These are phyloP conservation scores for Posidonia australis DNA, from an alignment of 106 monocot species.

Conservation along the genomic window DNA sequence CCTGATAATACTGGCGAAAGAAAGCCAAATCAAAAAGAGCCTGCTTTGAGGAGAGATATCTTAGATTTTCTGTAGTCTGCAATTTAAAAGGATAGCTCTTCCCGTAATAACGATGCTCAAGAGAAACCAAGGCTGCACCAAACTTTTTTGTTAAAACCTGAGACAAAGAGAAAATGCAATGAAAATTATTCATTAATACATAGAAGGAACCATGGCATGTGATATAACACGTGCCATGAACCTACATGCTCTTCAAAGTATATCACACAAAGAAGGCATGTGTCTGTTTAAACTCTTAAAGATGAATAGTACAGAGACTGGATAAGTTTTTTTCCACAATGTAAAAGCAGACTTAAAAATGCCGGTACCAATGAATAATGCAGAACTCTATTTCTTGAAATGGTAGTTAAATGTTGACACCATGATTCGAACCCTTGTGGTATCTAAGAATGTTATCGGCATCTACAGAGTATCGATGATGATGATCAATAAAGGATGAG, in stretches of 20 bases:
- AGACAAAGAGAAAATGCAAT: slow-evolving; percentile 2
- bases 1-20: slow-evolving; percentile 95
- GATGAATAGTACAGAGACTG: no score
- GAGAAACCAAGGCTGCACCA: slow-evolving; percentile 80
- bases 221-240: background rate
- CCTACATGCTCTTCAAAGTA: background rate
- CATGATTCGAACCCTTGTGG: no score
- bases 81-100: slow-evolving; percentile 74
- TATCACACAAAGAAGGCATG: no score
- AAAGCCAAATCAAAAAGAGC: slow-evolving; percentile 93
- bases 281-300: no score
- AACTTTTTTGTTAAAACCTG: slow-evolving; percentile 94
- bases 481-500: no score
- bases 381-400: no score
- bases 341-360: no score
- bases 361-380: no score
- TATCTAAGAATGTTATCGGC: no score
- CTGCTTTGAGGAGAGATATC: slow-evolving; percentile 90
- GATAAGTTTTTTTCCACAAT: no score
- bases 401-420: no score
- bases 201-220: background rate
- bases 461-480: no score
- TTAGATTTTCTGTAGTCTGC: slow-evolving; percentile 60
- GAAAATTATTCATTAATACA: background rate
- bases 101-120: slow-evolving; percentile 97